These are phyloP conservation scores for Thielaviopsis ethacetica DNA, from an alignment of 2,329 filamentous ascomycete species.

Conservation along the genomic window DNA sequence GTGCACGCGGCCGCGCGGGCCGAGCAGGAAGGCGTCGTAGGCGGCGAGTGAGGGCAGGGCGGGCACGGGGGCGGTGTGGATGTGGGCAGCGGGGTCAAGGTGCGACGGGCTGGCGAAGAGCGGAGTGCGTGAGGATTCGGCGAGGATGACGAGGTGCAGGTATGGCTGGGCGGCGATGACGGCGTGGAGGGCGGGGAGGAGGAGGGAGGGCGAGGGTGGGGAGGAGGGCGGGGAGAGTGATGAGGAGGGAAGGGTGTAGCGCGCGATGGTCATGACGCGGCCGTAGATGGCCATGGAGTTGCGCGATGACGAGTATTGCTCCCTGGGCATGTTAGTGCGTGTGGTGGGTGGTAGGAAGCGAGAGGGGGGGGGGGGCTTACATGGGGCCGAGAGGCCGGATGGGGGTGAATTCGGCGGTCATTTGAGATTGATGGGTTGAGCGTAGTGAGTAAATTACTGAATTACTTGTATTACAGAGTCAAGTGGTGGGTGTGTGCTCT, in stretches of 20 bases:
- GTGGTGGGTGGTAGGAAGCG: constrained; percentile 1
- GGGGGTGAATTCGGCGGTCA: neutral
- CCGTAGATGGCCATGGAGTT: constrained; percentile 31
- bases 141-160: constrained; percentile 1
- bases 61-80: neutral
- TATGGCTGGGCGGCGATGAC: neutral
- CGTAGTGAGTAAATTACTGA: too few relatives aligned
- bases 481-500: too few relatives aligned
- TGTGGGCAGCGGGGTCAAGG: constrained; percentile 19
- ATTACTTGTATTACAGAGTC: too few relatives aligned
- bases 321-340: constrained; percentile 18
- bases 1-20: neutral
- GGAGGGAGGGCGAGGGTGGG: constrained; percentile 14
- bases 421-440: neutral
- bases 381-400: constrained; percentile 6
- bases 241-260: constrained; percentile 23
- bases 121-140: constrained; percentile 21
- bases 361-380: neutral
- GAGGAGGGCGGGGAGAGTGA: constrained; percentile 18
- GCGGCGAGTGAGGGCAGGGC: neutral
- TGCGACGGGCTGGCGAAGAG: constrained; percentile 23
- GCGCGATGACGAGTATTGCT: constrained; percentile 28
- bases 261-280: constrained; percentile 28
- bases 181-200: constrained; percentile 19
- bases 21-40: neutral